These are phyloP conservation scores for Fusarium paranaense DNA, from an alignment of 2,329 filamentous ascomycete genomes.

Conservation along the genomic window DNA sequence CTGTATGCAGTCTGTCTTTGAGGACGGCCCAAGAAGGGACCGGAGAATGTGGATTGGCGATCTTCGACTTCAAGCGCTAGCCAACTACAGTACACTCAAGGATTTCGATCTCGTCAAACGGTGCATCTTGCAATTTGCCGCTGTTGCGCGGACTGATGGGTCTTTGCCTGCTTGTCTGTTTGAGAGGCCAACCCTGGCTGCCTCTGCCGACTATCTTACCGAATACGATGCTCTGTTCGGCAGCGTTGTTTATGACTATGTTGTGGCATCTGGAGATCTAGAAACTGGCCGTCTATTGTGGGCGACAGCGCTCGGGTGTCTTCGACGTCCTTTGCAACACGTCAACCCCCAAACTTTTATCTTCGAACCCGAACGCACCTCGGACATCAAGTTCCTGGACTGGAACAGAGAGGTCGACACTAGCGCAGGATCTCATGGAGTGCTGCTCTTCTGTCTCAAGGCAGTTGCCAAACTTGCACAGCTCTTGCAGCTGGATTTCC, in stretches of 20 bases:
- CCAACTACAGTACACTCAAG: constrained; percentile 52
- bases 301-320: neutral
- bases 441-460: neutral
- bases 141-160: neutral
- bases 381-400: neutral
- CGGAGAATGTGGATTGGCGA: constrained; percentile 53
- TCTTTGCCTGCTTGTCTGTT: neutral
- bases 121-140: neutral
- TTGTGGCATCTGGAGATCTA: neutral
- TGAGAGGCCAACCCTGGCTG: neutral
- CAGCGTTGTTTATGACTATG: neutral
- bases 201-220: neutral
- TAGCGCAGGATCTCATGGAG: neutral
- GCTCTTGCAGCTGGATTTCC: neutral
- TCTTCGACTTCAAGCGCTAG: constrained; percentile 50
- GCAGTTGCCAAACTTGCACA: neutral
- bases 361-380: neutral
- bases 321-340: neutral
- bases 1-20: constrained; percentile 55
- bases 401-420: neutral
- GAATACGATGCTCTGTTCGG: neutral
- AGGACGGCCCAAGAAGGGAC: constrained; percentile 53
- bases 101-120: constrained; percentile 42
- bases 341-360: neutral
- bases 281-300: neutral